A percentile compares a stretch with the other conserved stretches of the same genome.
Evolutionary conservation across 176 grass and related monocot species (phyloP).

Genomic region (Elaeis guineensis): DNA sequence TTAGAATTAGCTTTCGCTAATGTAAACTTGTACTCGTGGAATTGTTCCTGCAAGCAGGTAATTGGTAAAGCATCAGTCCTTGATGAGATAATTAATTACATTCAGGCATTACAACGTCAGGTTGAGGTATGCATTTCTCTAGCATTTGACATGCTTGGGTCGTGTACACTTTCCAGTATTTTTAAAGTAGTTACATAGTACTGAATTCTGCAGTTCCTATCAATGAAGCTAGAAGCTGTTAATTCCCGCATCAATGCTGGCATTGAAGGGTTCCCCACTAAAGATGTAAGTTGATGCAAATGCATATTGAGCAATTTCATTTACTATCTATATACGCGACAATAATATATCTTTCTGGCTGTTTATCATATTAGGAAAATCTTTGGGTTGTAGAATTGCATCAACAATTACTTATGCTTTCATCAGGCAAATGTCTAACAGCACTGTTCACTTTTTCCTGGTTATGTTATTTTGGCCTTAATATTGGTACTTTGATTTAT

Average conservation of each 20-base stretch:
- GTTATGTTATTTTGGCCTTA: no score
- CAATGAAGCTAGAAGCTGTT: conserved; percentile 94
- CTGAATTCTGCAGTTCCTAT: conserved; percentile 61
- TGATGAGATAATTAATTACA: conserved; percentile 98
- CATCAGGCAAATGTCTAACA: no score
- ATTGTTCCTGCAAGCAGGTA: conserved; percentile 43
- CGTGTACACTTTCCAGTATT: not conserved
- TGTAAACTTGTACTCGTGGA: conserved; percentile 6
- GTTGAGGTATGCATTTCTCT: conserved; percentile 58
- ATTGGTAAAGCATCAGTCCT: conserved; percentile 94
- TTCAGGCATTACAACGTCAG: conserved; percentile 84
- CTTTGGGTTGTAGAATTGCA: no score
- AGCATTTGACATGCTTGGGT: conserved; percentile 6
- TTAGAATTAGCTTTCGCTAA: not conserved
- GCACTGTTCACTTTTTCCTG: no score
- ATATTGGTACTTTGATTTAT: no score
- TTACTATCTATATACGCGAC: no score
- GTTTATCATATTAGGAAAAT: no score
- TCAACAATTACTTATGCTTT: no score
- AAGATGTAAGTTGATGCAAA: conserved; percentile 63
- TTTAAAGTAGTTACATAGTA: conserved; percentile 9
- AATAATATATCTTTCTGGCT: no score
- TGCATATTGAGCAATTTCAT: no score
- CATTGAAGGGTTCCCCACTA: conserved; percentile 57
- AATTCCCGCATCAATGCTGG: conserved; percentile 49